Base-by-base conservation (phyloP, 2,329 filamentous ascomycete species). In the Epicoccum nigrum region DNA sequence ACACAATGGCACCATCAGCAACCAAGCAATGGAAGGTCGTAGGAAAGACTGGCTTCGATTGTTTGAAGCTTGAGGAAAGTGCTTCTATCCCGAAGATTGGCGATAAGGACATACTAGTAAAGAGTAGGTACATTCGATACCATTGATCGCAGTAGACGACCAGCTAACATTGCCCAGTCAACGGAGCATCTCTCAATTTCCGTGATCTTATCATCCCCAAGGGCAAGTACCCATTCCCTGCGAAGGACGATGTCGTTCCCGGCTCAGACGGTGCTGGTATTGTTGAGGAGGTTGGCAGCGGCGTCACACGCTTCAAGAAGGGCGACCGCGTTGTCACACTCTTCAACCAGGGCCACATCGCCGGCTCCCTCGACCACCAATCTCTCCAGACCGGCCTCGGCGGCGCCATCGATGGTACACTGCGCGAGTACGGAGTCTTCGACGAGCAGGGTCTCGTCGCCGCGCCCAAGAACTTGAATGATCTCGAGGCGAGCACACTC, bases 51-150 rank as follows among this genome's bases (percentile, higher is more conserved):
- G 83, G 78, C 60, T 87, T 90, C 62, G 83, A 88, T 38, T 77
- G 77, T 33, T 77, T 91, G 62, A 81, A 83, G 60, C 74, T 80
- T 52, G 78, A 84, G 42, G 76, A 80, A 39, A 72, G 75, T 31
- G 78, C 74, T 0, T 63, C 79, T 1, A 65, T 90, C 2, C 85
- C 86, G 12, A 73, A 83, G 58, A 66, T 87, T 1, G 87, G 87
- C 38, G 87, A 90, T 46, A 82, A 83, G 55, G 85, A 92, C 20
- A 87, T 91, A 5, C 79, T 92, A 27, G 84, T 92, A 60, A 88
- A 87, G 71, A 78, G 77, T 78, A 65, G 45, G 69, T 45, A 11
- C 1, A 5, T 20, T 12, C 7, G 8, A 23, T 25, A 4, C 13
- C 19, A 17, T 7, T 11, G 8, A 9, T 8, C 9, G 6, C 28